Evolutionary conservation across 495 filamentous ascomycete species (phyloP), one percentile per base, ranked within the genome.

Genomic region (Hypoxylon lienhwacheense): DNA sequence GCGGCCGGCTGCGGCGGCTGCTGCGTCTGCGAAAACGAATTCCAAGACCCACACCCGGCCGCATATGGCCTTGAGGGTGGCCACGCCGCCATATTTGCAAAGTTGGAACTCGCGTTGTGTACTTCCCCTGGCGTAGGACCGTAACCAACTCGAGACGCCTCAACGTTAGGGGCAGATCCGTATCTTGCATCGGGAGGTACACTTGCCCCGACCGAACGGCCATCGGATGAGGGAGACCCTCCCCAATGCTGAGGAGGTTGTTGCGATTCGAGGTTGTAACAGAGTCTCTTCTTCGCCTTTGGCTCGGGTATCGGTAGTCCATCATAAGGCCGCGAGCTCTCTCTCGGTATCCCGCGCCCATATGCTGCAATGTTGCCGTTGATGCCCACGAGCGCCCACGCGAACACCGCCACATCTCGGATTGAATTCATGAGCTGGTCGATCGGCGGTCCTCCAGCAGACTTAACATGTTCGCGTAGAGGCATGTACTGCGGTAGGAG

Each of bases 371-470:
- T 62, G 11, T 81, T 84, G 2, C 86, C 86, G 65, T 95, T 95
- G 70, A 92, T 95, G 11, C 88, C 88, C 2, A 84, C 81, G 16
- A 93, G 70, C 4, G 84, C 83, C 88, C 87, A 92, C 10, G 88
- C 87, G 62, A 92, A 91, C 21, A 90, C 85, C 12, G 88, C 89
- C 21, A 90, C 85, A 34, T 95, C 89, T 24, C 87, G 85, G 49
- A 93, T 95, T 4, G 85, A 84, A 33, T 81, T 77, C 86, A 92
- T 88, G 56, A 95, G 83, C 45, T 83, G 80, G 7, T 82, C 77
- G 7, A 76, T 53, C 35, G 77, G 74, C 16, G 81, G 80, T 10
- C 80, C 81, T 8, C 74, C 70, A 0, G 75, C 70, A 11, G 69
- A 66, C 47, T 72, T 75, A 22, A 73, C 70, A 41, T 67, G 67